Base-by-base conservation (phyloP, 108 stramenopile genomes). In the Skeletonema costatum region DNA sequence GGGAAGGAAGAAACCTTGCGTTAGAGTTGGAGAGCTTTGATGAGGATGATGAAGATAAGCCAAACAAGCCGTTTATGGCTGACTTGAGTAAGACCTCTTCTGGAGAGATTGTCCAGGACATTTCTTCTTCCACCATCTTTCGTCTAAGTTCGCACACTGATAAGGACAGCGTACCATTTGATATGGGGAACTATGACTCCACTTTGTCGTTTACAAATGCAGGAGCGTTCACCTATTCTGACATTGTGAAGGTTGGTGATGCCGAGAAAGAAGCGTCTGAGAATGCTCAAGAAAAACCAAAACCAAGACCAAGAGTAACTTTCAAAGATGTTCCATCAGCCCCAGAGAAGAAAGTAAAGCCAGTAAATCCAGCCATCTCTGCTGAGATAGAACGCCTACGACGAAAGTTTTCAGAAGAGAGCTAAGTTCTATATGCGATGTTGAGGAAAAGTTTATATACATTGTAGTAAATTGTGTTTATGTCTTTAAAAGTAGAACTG, bases 1-100 rank as follows among this genome's bases (percentile, higher is more conserved):
- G 67, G 75, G 75, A 68, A 35, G 21, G 48, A 35, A 30, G 73
- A 13, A 65, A 64, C 30, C 75, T 58, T 33, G 35, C 48, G 10
- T 53, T 68, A 21, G 67, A 68, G n/a, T 29, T 76, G 60, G 75
- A 76, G 14, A 76, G 75, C 58, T 76, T 53, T 61, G 75, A 67
- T 32, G 66, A 66, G 10, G 66, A 62, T 25, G 75, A 76, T 29
- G 61, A 59, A 31, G 11, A 58, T 16, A 32, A 36, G 32, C 4
- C 31, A 17, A 64, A 41, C 39, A 64, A 64, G 14, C 33, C 63
- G n/a, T 64, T 38, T 13, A 64, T 41, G 63, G 33, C 63, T 17
- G 33, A 25, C 63, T 64, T 38, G 63, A 9, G 32, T 7, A 10
- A 29, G 4, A 10, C n/a, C 17, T 19, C 51, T 4, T 13, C 51